A percentile compares a stretch with the other conserved stretches of the same genome.
These are phyloP conservation scores for Baorangia bicolor DNA, from an alignment of 768 basidiomycete species.

Conservation along the genomic window DNA sequence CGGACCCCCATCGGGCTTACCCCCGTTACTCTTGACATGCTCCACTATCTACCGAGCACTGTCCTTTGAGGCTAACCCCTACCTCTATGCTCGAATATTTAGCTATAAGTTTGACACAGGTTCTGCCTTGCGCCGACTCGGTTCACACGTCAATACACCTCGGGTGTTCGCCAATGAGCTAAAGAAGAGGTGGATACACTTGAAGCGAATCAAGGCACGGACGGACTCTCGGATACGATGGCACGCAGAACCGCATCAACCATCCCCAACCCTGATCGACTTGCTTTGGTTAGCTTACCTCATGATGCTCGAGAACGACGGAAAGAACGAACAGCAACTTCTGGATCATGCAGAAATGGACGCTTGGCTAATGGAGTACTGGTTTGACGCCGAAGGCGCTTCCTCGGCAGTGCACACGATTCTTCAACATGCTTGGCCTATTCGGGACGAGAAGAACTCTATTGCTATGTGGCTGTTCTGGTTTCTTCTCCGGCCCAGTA, in stretches of 20 bases:
- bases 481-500: slow-evolving; percentile 65
- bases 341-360: slow-evolving; percentile 64
- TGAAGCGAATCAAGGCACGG: slow-evolving; percentile 56
- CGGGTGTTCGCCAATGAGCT: slow-evolving; percentile 60
- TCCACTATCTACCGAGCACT: slow-evolving; percentile 48
- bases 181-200: slow-evolving; percentile 52
- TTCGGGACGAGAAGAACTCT: slow-evolving; percentile 48
- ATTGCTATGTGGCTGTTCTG: slow-evolving; percentile 81
- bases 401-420: slow-evolving; percentile 48
- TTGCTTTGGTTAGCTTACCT: slow-evolving; percentile 67
- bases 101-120: slow-evolving; percentile 61
- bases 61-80: slow-evolving; percentile 54
- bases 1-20: slow-evolving; percentile 61
- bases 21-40: slow-evolving; percentile 55
- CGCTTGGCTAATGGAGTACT: slow-evolving; percentile 63
- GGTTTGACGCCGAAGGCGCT: slow-evolving; percentile 60
- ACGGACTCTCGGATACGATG: slow-evolving; percentile 17
- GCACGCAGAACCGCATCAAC: slow-evolving; percentile 26
- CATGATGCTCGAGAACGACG: slow-evolving; percentile 81
- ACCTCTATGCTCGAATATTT: slow-evolving; percentile 74
- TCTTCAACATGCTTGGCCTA: slow-evolving; percentile 54
- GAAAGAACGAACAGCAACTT: slow-evolving; percentile 69
- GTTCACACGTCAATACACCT: slow-evolving; percentile 39
- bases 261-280: slow-evolving; percentile 25
- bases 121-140: slow-evolving; percentile 50